These are phyloP conservation scores for Kodamaea lidongshanica DNA, from an alignment of 805 yeast species.

Conservation along the genomic window DNA sequence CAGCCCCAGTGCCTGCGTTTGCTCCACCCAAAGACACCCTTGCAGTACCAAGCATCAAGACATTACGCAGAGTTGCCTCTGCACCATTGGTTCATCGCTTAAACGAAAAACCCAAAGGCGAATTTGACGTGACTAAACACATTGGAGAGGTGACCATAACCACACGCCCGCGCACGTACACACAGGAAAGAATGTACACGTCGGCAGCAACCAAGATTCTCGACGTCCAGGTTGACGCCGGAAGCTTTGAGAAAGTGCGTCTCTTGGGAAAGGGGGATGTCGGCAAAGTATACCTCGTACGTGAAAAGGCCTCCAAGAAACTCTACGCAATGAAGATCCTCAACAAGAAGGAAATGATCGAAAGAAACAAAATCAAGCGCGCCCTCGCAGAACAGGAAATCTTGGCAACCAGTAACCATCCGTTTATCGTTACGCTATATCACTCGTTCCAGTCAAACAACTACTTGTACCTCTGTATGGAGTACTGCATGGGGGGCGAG, in stretches of 20 bases:
- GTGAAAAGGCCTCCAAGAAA: constrained; percentile 68
- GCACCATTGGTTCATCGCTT: constrained; percentile 59
- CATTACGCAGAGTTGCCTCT: constrained; percentile 72
- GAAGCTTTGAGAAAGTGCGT: constrained; percentile 81
- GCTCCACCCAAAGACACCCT: constrained; percentile 9
- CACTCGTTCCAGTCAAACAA: constrained; percentile 96
- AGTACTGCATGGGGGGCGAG: constrained; percentile 99
- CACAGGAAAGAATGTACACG: constrained; percentile 57
- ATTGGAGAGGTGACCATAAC: constrained; percentile 37
- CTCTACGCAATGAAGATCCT: constrained; percentile 91
- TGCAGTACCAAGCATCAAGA: constrained; percentile 16
- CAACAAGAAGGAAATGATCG: constrained; percentile 87
- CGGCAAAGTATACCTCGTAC: constrained; percentile 90
- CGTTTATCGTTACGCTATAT: constrained; percentile 91
- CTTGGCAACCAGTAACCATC: constrained; percentile 90
- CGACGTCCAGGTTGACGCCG: constrained; percentile 78
- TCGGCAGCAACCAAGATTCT: constrained; percentile 67
- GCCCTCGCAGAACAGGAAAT: constrained; percentile 97
- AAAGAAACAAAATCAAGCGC: constrained; percentile 88
- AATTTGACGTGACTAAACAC: constrained; percentile 36
- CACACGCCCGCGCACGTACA: constrained; percentile 34
- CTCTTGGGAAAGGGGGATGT: constrained; percentile 97
- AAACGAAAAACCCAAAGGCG: constrained; percentile 27
- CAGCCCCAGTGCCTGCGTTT: constrained; percentile 1
- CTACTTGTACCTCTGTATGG: constrained; percentile 90